Percentiles rank a stretch among this genome's conserved stretches.
phyloP scores from a whole-genome alignment of 306 rosid genomes.

The Styphnolobium japonicum region DNA sequence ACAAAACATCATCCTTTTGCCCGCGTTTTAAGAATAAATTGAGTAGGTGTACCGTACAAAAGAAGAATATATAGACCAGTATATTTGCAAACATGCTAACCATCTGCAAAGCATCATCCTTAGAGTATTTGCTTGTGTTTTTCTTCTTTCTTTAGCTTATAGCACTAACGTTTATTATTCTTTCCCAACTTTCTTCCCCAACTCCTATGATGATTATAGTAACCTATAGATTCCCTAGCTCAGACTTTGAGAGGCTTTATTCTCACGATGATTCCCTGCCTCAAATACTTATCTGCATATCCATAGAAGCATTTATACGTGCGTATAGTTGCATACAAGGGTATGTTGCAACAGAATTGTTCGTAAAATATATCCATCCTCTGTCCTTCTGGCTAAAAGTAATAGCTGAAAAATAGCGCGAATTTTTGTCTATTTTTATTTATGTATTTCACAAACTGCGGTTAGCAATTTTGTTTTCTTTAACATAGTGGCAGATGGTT shows the following conservation, averaged over 20 bases:
- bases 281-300: not conserved
- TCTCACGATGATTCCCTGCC: not conserved
- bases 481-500: not conserved
- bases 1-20: not conserved
- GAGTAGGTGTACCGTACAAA: not conserved
- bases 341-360: not conserved
- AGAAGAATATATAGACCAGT: not conserved
- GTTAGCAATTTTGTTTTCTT: not conserved
- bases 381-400: not conserved
- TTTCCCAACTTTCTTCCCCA: constrained; percentile 21
- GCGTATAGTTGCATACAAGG: too few species aligned
- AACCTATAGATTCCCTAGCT: constrained; percentile 37
- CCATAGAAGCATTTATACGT: not conserved
- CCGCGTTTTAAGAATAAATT: not conserved
- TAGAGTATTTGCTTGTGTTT: not conserved
- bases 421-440: not conserved
- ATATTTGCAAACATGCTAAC: not conserved
- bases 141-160: constrained; percentile 8
- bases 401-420: not conserved
- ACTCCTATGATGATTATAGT: constrained; percentile 33
- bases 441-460: not conserved
- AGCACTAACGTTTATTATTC: constrained; percentile 7
- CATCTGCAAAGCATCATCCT: not conserved
- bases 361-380: not conserved
- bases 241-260: constrained; percentile 22